Evolutionary conservation across 768 basidiomycete species (phyloP).

Genomic region (Mycena leptocephala): DNA sequence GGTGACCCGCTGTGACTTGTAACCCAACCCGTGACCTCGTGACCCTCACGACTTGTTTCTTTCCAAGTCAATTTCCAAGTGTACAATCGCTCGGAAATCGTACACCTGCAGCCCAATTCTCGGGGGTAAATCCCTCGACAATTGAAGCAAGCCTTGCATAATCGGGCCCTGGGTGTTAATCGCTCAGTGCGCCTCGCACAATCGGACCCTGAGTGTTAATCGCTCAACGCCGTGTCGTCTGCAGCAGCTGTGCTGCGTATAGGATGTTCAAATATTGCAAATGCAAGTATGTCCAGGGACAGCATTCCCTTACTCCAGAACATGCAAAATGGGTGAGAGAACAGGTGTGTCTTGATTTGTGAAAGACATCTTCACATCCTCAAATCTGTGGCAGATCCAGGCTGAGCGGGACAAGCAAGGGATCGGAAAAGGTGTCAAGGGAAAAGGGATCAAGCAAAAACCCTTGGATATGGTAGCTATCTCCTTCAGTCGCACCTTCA

Average conservation of each 20-base stretch:
- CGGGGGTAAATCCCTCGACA: background rate
- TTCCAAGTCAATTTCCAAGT: background rate
- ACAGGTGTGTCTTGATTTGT: background rate
- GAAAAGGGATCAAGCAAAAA: background rate
- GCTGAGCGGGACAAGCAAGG: too few species aligned
- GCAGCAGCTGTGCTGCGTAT: background rate
- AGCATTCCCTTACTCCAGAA: background rate
- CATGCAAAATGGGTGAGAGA: background rate
- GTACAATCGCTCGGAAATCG: background rate
- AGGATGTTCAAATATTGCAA: background rate
- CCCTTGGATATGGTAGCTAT: background rate
- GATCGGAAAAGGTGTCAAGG: background rate
- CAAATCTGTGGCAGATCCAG: background rate
- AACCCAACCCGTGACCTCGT: too few species aligned
- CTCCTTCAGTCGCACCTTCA: too few species aligned
- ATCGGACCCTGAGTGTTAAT: background rate
- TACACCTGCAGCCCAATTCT: background rate
- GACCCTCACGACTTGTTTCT: too few species aligned
- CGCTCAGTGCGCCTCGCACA: background rate
- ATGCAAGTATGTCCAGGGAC: background rate
- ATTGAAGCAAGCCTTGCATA: too few species aligned
- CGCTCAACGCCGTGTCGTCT: background rate
- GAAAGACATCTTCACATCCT: background rate
- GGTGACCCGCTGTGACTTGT: too few species aligned
- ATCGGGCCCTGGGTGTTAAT: background rate